Base-by-base conservation (phyloP, 352 stramenopile species). In the Thraustotheca clavata region DNA sequence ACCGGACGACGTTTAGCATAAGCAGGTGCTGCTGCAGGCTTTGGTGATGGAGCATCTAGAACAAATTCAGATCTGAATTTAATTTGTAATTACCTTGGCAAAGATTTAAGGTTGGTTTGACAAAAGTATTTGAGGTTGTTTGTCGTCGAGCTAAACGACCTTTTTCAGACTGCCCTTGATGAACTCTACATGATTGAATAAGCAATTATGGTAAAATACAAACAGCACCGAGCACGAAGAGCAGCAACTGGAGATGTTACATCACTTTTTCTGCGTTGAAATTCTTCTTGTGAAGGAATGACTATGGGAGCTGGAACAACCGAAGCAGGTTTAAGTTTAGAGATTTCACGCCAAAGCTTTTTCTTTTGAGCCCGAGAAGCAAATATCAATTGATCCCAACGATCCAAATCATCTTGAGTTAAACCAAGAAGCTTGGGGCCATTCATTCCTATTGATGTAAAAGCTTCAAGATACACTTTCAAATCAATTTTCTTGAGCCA, bases 361-460 rank as follows among this genome's bases (percentile, higher is more conserved):
- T 89, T 89, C 68, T 89, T 89, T 47, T 88, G 76, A 1, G 77
- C 77, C 3, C 83, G 73, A 57, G 77, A 87, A n/a, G 76, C 77
- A 7, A 66, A 60, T 7, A 54, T 59, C 16, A 69, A 73, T 33
- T 55, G 43, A 75, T 75, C 20, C 68, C 43, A 31, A 87, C 77
- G n/a, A 89, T 65, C 59, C 49, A 93, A 75, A 49, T 60, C 62
- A 5, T 91, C 76, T 49, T 88, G 74, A 7, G 59, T 59, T 3
- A 52, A 27, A 8, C 70, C 71, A 24, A 85, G 55, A 20, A 88
- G 59, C 60, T 87, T 71, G 8, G 62, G 71, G 24, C 81, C 81
- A 47, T 87, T 75, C 1, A 93, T 67, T 20, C 67, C 50, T 24
- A 85, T 71, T 4, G 49, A 35, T 12, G 61, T 12, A n/a, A 73